phyloP scores from a whole-genome alignment of 176 grass and related monocot species.

The Guadua angustifolia region DNA sequence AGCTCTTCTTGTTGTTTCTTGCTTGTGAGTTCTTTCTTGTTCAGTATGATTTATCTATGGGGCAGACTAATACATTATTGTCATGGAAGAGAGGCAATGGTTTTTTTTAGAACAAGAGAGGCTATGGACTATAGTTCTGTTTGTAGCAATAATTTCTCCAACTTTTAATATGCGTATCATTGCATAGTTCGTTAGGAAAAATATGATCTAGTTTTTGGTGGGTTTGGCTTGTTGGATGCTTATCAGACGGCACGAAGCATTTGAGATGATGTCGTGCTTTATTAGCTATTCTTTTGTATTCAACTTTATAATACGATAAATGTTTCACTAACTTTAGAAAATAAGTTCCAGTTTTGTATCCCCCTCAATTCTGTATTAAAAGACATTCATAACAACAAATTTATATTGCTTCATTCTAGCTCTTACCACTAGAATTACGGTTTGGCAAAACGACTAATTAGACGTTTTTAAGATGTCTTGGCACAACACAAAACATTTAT shows the following conservation, averaged over 20 bases:
- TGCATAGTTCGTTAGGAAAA: not conserved
- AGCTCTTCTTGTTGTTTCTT: slow-evolving; percentile 63
- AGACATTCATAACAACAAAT: not conserved
- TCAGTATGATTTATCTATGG: not conserved
- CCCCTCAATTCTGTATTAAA: not conserved
- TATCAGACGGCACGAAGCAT: not conserved
- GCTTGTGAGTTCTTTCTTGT: slow-evolving; percentile 56
- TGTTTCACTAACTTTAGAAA: not conserved
- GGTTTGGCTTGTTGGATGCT: not conserved
- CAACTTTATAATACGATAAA: not conserved
- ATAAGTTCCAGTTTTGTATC: not conserved
- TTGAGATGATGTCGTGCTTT: not conserved
- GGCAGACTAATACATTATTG: not conserved
- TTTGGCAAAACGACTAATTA: not conserved
- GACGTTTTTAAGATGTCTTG: not conserved
- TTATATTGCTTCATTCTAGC: not conserved
- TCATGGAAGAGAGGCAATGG: not conserved
- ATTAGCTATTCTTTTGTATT: not conserved
- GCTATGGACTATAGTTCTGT: not conserved
- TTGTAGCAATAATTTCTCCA: not conserved
- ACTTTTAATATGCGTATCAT: not conserved
- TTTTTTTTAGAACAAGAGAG: not conserved
- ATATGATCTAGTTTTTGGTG: not conserved
- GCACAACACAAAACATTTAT: not conserved
- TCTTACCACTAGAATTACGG: not conserved